Conservation (phyloP, 805 yeast genomes). For the Candida chilensis region DNA sequence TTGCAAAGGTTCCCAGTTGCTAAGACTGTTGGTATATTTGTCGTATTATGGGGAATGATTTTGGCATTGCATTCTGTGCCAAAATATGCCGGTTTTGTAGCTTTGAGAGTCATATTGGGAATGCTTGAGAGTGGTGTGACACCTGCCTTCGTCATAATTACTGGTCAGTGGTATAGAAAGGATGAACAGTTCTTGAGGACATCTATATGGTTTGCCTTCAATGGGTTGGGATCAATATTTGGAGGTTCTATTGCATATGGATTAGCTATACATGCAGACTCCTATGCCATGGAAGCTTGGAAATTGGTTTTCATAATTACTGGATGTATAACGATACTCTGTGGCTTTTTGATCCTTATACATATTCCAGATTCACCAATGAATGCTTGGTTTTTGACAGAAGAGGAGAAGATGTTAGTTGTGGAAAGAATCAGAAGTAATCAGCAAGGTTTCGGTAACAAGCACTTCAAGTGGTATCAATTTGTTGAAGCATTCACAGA, state of each 20-base stretch:
- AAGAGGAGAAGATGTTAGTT: constrained; percentile 35
- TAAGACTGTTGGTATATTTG: constrained; percentile 22
- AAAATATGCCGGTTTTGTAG: constrained; percentile 34
- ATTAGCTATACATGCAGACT: constrained; percentile 22
- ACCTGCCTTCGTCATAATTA: constrained; percentile 48
- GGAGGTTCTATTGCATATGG: constrained; percentile 55
- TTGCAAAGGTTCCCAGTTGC: constrained; percentile 26
- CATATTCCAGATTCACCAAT: constrained; percentile 45
- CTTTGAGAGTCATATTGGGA: constrained; percentile 42
- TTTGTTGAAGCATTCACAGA: constrained; percentile 42
- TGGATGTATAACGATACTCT: constrained; percentile 47
- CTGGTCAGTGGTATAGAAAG: constrained; percentile 49
- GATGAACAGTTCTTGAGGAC: constrained; percentile 33
- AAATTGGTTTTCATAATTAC: constrained; percentile 47
- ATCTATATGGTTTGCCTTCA: constrained; percentile 32
- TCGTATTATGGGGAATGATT: constrained; percentile 57
- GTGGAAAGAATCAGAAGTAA: constrained; percentile 44
- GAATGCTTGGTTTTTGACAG: constrained; percentile 19
- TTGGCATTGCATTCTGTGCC: constrained; percentile 46
- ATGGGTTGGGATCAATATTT: constrained; percentile 35
- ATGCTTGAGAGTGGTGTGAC: constrained; percentile 42
- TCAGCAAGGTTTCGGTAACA: constrained; percentile 52
- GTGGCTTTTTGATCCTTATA: constrained; percentile 36
- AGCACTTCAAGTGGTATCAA: constrained; percentile 44
- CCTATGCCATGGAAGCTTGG: constrained; percentile 45